Conservation (phyloP, 768 basidiomycete species). For the Chlorophyllum brunneum region DNA sequence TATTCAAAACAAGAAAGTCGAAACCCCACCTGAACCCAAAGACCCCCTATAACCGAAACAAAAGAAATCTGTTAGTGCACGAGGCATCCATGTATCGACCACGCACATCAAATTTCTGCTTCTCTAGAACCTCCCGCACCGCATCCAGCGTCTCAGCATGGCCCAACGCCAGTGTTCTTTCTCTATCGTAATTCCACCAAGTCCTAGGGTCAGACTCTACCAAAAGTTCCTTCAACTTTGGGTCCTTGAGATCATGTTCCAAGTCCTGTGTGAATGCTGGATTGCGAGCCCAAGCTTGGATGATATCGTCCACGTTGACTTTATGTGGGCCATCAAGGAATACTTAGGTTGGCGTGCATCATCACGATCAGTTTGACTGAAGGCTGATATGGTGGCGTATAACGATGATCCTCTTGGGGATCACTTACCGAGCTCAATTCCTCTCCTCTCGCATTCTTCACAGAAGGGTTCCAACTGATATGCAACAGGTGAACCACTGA, state of each 20-base stretch:
- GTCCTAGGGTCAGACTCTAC: constrained; percentile 49
- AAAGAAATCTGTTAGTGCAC: constrained; percentile 9
- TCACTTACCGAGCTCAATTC: constrained; percentile 9
- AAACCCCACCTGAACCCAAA: constrained; percentile 68
- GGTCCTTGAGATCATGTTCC: constrained; percentile 19
- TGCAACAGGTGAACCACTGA: background rate
- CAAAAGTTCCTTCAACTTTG: constrained; percentile 31
- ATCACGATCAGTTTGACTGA: background rate
- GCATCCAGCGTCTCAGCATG: constrained; percentile 52
- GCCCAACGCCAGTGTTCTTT: constrained; percentile 48
- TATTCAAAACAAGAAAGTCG: background rate
- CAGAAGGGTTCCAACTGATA: constrained; percentile 9
- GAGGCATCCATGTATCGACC: constrained; percentile 4
- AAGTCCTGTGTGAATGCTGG: background rate
- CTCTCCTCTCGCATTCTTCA: constrained; percentile 3
- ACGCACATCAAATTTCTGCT: constrained; percentile 65
- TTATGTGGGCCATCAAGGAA: constrained; percentile 9
- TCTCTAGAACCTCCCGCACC: constrained; percentile 54
- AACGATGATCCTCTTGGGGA: background rate
- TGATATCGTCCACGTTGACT: constrained; percentile 8
- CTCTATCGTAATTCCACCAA: constrained; percentile 65
- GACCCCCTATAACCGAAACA: constrained; percentile 48
- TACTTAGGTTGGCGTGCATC: background rate
- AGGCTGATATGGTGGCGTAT: background rate
- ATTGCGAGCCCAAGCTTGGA: background rate